Evolutionary conservation across 768 basidiomycete genomes (phyloP), one percentile per base, ranked within the genome.

Genomic region (Cystobasidiopsis lactophilus): DNA sequence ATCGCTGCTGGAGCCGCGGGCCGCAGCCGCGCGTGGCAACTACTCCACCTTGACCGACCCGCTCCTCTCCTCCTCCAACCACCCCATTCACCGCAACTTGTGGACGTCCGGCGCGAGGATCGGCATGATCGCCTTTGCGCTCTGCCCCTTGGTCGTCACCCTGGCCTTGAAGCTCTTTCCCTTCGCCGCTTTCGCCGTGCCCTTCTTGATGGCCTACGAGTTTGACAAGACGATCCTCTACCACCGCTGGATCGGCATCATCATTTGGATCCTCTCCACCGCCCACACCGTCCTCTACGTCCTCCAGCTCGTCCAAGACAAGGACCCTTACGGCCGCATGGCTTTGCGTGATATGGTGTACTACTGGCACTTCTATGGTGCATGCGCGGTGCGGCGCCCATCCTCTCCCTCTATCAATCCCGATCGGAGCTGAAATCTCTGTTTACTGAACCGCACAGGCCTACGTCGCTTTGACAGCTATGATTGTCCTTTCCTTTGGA

Each of bases 191-290:
- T 75, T 82, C 58, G 75, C 82, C 45, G 65, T 77, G 50, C 72
- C 76, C 0, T 74, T 73, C 57, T 68, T 75, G 52, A 72, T 74
- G 37, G 76, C 79, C 51, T 58, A 82, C 19, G 73, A 76, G 59
- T 79, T 79, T 60, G 82, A 85, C 70, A 82, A 82, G 63, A 74
- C 84, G 11, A 72, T 75, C 3, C 71, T 75, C 66, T 67, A 82
- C 7, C 82, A 84, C 64, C 74, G 75, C 26, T 80, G 80, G 77
- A 67, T 74, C 3, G 82, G 78, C 1, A 70, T 80, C 50, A 66
- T 83, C 40, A 72, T 82, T 23, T 85, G 79, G 77, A 62, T 76
- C 44, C 63, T 80, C 50, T 72, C 74, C 9, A 64, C 72, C 2
- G 58, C 75, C 2, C 82, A 85, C 63, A 75, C 77, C 31, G 69